Percentiles rank a stretch among this genome's conserved stretches.
phyloP scores from a whole-genome alignment of 2,329 filamentous ascomycete species.

The Fusarium annulatum region DNA sequence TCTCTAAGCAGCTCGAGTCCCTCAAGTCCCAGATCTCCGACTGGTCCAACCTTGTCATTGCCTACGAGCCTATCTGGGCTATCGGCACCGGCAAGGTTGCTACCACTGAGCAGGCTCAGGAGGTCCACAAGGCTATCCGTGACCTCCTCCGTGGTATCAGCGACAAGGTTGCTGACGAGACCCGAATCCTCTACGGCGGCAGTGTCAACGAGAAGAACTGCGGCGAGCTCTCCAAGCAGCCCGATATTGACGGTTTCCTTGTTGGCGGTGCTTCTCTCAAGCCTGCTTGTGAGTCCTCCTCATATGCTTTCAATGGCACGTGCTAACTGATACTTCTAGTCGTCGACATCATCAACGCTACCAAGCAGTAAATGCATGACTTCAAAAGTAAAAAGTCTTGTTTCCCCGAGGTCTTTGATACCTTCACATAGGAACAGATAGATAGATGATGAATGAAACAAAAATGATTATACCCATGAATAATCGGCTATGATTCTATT shows the following conservation, averaged over 20 bases:
- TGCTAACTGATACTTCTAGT: constrained; percentile 50
- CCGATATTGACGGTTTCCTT: constrained; percentile 97
- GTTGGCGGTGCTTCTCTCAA: constrained; percentile 97
- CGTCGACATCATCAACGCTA: constrained; percentile 69
- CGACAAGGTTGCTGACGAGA: constrained; percentile 81
- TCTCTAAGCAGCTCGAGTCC: constrained; percentile 86
- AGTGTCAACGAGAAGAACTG: constrained; percentile 99
- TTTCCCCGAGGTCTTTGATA: constrained; percentile 8
- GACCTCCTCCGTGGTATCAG: constrained; percentile 85
- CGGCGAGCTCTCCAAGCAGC: constrained; percentile 88
- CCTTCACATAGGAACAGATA: constrained; percentile 25
- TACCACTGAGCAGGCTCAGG: constrained; percentile 88
- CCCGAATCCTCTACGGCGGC: constrained; percentile 95
- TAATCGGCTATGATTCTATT: not conserved
- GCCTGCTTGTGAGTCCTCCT: constrained; percentile 81
- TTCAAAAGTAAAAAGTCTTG: constrained; percentile 32
- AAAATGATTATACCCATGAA: constrained; percentile 42
- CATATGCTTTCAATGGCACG: not conserved
- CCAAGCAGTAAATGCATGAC: constrained; percentile 55
- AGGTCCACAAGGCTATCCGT: constrained; percentile 92
- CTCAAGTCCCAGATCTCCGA: constrained; percentile 81
- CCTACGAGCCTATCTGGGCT: constrained; percentile 99
- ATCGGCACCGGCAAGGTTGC: constrained; percentile 95
- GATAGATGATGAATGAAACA: constrained; percentile 42
- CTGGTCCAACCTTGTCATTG: constrained; percentile 95